Evolutionary conservation across 148 eudicot genomes (phyloP).

Genomic region (Fagopyrum tataricum): DNA sequence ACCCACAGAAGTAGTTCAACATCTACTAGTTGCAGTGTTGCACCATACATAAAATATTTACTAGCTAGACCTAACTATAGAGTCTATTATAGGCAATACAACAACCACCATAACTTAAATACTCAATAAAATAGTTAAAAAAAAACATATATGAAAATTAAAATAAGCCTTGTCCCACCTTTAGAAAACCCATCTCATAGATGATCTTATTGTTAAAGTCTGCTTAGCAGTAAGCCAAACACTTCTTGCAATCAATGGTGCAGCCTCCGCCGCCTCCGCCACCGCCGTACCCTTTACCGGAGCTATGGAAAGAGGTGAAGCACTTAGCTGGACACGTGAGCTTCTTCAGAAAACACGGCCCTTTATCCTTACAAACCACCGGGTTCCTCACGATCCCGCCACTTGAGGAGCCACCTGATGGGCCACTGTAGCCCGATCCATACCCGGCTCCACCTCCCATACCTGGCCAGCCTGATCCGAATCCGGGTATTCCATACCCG

Average conservation of each 20-base stretch:
- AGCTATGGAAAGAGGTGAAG: slow-evolving; percentile 55
- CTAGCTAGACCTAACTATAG: slow-evolving; percentile 5
- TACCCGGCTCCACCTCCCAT: slow-evolving; percentile 62
- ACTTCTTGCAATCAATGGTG: slow-evolving; percentile 80
- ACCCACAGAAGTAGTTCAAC: not conserved
- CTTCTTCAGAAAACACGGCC: slow-evolving; percentile 79
- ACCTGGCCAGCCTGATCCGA: slow-evolving; percentile 31
- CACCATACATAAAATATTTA: not conserved
- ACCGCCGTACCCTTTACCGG: slow-evolving; percentile 73
- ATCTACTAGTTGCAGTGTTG: not conserved
- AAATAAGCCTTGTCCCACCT: not conserved
- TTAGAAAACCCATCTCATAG: not conserved
- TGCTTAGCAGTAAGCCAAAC: slow-evolving; percentile 58
- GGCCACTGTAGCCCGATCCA: slow-evolving; percentile 72
- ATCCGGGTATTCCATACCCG: slow-evolving; percentile 56
- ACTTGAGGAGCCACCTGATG: slow-evolving; percentile 55
- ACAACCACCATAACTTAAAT: slow-evolving; percentile 1
- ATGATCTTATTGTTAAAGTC: not conserved
- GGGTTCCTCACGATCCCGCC: slow-evolving; percentile 47
- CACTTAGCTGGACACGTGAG: slow-evolving; percentile 88
- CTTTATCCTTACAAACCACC: slow-evolving; percentile 57
- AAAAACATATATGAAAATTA: not conserved
- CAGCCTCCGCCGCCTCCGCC: slow-evolving; percentile 99
- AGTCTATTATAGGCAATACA: not conserved
- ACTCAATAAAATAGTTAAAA: not conserved